phyloP scores from a whole-genome alignment of 2,329 filamentous ascomycete genomes.

The Botryosphaeria dothidea region DNA sequence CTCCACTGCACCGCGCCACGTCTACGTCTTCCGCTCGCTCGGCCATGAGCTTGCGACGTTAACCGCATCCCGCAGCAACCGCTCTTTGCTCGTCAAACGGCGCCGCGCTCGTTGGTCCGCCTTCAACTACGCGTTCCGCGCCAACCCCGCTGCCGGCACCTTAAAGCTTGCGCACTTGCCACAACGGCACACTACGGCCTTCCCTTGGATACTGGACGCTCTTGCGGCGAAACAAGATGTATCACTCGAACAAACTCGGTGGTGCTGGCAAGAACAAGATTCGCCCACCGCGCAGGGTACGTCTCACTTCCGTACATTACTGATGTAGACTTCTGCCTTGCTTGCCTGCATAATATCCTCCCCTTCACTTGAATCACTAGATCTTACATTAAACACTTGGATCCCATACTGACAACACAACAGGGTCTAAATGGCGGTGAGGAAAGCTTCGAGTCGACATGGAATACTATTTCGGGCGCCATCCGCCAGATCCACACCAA shows the following conservation, averaged over 20 bases:
- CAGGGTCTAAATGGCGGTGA: conserved; percentile 63
- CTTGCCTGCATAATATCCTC: not conserved
- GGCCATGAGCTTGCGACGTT: conserved; percentile 8
- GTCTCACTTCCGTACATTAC: conserved; percentile 32
- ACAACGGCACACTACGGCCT: not conserved
- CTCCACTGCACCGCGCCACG: not conserved
- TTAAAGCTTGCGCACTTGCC: not conserved
- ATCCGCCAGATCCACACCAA: conserved; percentile 88
- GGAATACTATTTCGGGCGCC: conserved; percentile 74
- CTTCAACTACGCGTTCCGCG: not conserved
- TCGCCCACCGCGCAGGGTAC: conserved; percentile 66
- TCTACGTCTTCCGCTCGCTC: not conserved
- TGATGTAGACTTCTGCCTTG: not conserved
- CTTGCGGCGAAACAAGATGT: not conserved
- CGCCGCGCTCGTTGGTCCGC: not conserved
- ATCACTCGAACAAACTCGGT: conserved; percentile 2
- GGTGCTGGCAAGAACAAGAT: conserved; percentile 57
- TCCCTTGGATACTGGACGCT: not conserved
- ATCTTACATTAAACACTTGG: not conserved
- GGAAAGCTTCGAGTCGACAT: conserved; percentile 82
- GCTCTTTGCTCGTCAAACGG: not conserved
- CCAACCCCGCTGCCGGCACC: not conserved
- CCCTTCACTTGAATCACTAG: not conserved
- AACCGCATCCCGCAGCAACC: not conserved
- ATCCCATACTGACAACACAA: not conserved